phyloP scores from a whole-genome alignment of 192 early-diverging fungal species.

The Coemansia sp. region DNA sequence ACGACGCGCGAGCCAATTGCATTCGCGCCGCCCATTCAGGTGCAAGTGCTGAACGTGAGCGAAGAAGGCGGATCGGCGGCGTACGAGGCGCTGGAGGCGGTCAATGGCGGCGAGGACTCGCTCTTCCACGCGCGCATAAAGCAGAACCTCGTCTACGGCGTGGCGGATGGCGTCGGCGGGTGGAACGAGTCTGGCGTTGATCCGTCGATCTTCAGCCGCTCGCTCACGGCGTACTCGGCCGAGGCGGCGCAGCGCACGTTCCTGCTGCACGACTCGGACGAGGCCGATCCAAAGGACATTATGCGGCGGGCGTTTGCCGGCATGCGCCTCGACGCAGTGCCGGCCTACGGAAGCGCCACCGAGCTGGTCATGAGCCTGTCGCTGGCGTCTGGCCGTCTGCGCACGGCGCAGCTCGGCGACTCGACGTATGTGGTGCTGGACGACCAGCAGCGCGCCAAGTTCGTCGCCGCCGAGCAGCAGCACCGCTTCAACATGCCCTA shows the following conservation, averaged over 20 bases:
- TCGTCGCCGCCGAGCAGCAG: constrained; percentile 51
- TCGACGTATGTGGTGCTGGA: constrained; percentile 47
- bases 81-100: constrained; percentile 46
- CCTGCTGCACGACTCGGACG: constrained; percentile 52
- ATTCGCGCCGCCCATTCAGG: constrained; percentile 51
- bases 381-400: constrained; percentile 25
- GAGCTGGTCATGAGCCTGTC: constrained; percentile 40
- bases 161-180: constrained; percentile 55
- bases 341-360: constrained; percentile 48
- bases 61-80: background rate
- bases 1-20: constrained; percentile 16
- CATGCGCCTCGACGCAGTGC: constrained; percentile 40
- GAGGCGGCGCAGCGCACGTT: constrained; percentile 25
- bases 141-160: constrained; percentile 51
- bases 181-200: constrained; percentile 56
- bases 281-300: constrained; percentile 47
- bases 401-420: constrained; percentile 53
- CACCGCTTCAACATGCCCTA: constrained; percentile 57
- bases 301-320: constrained; percentile 47
- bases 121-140: constrained; percentile 47
- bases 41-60: constrained; percentile 39
- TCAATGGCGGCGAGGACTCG: constrained; percentile 55
- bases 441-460: constrained; percentile 18
- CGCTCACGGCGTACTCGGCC: constrained; percentile 46
- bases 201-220: constrained; percentile 52